phyloP scores from a whole-genome alignment of 2,329 filamentous ascomycete species.

The Diplodia seriata region DNA sequence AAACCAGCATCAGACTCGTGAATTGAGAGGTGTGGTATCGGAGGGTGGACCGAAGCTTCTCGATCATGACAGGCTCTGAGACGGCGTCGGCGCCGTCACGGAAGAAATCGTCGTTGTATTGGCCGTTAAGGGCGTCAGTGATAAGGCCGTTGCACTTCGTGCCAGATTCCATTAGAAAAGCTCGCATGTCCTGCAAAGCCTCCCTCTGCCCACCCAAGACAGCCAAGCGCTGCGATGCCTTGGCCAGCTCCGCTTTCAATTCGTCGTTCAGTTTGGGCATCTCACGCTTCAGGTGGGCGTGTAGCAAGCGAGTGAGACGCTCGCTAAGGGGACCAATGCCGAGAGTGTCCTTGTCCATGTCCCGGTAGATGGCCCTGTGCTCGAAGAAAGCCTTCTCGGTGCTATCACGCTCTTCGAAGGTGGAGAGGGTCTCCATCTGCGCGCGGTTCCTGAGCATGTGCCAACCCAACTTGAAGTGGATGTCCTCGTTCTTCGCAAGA shows the following conservation, averaged over 20 bases:
- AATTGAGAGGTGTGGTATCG: not conserved
- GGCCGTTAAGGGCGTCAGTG: not conserved
- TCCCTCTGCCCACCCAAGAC: not conserved
- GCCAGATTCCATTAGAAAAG: not conserved
- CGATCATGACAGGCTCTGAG: not conserved
- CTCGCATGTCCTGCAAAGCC: not conserved
- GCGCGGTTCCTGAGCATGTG: slow-evolving; percentile 60
- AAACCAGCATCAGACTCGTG: not conserved
- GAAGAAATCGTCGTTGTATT: slow-evolving; percentile 12
- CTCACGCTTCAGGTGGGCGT: slow-evolving; percentile 46
- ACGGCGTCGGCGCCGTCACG: too few relatives aligned
- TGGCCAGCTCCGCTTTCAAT: slow-evolving; percentile 38
- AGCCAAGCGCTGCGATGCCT: not conserved
- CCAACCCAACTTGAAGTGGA: slow-evolving; percentile 58
- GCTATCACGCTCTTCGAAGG: slow-evolving; percentile 30
- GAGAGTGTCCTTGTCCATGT: slow-evolving; percentile 36
- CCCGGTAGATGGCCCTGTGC: not conserved
- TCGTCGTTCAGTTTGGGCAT: slow-evolving; percentile 46
- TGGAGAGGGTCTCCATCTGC: slow-evolving; percentile 39
- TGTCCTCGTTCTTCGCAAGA: slow-evolving; percentile 50
- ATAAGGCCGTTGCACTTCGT: not conserved
- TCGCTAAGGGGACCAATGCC: slow-evolving; percentile 59
- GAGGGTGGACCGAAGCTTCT: not conserved
- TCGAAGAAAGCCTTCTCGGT: not conserved
- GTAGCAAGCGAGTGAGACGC: slow-evolving; percentile 60